phyloP scores from a whole-genome alignment of 2,329 filamentous ascomycete species.

The Claviceps citrina region DNA sequence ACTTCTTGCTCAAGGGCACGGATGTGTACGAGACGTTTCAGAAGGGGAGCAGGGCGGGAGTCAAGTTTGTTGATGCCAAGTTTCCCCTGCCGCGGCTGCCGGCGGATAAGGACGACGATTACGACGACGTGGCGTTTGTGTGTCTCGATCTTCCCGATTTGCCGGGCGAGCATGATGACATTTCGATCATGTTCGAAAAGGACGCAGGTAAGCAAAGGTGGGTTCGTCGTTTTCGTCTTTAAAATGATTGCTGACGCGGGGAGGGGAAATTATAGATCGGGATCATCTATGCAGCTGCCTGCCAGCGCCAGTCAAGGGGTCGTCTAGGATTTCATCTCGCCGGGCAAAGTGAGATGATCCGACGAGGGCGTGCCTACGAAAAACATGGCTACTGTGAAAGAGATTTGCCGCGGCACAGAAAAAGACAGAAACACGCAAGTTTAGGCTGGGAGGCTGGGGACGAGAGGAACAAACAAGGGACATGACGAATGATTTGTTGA shows the following conservation, averaged over 20 bases:
- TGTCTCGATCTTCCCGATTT: slow-evolving; percentile 80
- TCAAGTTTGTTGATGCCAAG: slow-evolving; percentile 79
- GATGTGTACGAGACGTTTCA: slow-evolving; percentile 63
- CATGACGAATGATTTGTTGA: too few relatives aligned
- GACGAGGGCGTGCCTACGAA: too few relatives aligned
- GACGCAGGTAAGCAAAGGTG: slow-evolving; percentile 45
- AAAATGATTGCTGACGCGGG: background rate
- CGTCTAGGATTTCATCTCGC: slow-evolving; percentile 19
- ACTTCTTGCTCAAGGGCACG: slow-evolving; percentile 70
- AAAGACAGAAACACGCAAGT: too few relatives aligned
- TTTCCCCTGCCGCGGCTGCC: slow-evolving; percentile 61
- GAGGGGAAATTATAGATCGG: slow-evolving; percentile 33
- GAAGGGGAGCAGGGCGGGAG: slow-evolving; percentile 48
- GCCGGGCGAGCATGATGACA: slow-evolving; percentile 84
- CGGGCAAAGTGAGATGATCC: slow-evolving; percentile 7
- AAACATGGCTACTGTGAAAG: too few relatives aligned
- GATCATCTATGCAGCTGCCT: slow-evolving; percentile 36
- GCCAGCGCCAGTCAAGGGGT: slow-evolving; percentile 41
- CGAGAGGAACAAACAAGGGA: too few relatives aligned
- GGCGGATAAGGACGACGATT: slow-evolving; percentile 32
- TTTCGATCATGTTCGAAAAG: slow-evolving; percentile 69
- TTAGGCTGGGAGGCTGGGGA: too few relatives aligned
- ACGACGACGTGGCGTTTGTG: slow-evolving; percentile 55
- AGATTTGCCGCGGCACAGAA: too few relatives aligned
- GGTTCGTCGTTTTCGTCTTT: slow-evolving; percentile 9